Percentiles rank a stretch among this genome's conserved stretches.
phyloP scores from a whole-genome alignment of 139 green algal genomes.

The Volvox reticuliferus region DNA sequence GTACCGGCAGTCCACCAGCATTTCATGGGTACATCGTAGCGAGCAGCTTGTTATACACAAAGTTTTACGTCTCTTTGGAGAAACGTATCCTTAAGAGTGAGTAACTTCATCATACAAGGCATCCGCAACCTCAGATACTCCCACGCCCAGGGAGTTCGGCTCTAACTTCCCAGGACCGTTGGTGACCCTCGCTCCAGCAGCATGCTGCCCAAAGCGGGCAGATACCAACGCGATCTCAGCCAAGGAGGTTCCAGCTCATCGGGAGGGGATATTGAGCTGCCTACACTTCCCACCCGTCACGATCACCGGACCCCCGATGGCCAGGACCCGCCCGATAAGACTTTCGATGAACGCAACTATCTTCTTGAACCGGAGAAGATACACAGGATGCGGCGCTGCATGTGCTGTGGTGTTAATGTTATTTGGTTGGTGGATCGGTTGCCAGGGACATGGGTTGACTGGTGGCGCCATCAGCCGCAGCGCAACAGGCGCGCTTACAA shows the following conservation, averaged over 20 bases:
- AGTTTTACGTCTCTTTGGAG: too few species aligned
- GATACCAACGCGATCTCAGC: background rate
- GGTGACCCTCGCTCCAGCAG: background rate
- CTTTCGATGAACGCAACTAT: background rate
- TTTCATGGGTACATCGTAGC: too few species aligned
- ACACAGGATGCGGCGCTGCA: conserved; percentile 19
- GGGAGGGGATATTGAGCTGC: background rate
- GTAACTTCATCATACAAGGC: background rate
- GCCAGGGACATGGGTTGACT: background rate
- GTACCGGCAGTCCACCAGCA: too few species aligned
- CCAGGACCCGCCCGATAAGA: background rate
- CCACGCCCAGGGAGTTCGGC: too few species aligned
- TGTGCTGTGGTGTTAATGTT: conserved; percentile 13
- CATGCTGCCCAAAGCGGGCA: background rate
- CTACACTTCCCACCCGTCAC: background rate
- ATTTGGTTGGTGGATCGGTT: conserved; percentile 16
- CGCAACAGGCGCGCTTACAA: background rate
- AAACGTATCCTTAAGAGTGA: too few species aligned
- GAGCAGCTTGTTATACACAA: too few species aligned
- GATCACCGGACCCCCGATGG: background rate
- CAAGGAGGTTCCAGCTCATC: background rate
- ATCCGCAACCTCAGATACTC: background rate
- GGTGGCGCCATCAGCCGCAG: conserved; percentile 17
- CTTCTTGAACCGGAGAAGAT: background rate
- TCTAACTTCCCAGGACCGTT: background rate